Evolutionary conservation across 495 filamentous ascomycete genomes (phyloP), one percentile per base, ranked within the genome.

Genomic region (Podospora tetraspora): DNA sequence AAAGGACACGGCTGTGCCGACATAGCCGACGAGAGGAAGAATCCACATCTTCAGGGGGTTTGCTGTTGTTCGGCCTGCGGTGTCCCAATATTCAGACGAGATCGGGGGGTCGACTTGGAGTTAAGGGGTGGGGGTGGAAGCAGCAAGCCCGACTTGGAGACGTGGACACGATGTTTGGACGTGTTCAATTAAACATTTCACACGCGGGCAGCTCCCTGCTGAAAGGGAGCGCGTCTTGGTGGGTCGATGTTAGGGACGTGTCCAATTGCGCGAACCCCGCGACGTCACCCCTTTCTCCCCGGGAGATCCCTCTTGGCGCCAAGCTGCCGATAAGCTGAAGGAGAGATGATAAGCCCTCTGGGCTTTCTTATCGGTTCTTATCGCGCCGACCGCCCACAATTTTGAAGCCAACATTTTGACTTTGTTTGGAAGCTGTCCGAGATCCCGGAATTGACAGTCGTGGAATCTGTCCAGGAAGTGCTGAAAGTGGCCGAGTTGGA

Each of bases 21-120:
- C 76, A 73, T 97, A 97, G 69, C 95, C 96, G 69, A 97, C 81
- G 29, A 96, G 83, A 64, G 94, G 92, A 71, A 97, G 82, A 77
- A 97, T 91, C 91, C 91, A 96, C 94, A 97, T 97, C 57, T 72
- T 84, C 69, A n/a, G n/a, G n/a, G n/a, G n/a, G n/a, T n/a, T n/a
- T n/a, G n/a, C n/a, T n/a, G n/a, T n/a, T n/a, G n/a, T n/a, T n/a
- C n/a, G n/a, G n/a, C n/a, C n/a, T n/a, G n/a, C n/a, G n/a, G n/a
- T n/a, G n/a, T n/a, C 34, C 34, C 34, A 43, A 6, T 43, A 43
- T 16, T 37, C 13, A 5, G 34, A 6, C 12, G 13, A 16, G 34
- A 43, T 43, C 34, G 34, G 34, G 13, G 34, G 34, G 12, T 4
- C 12, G 25, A 25, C 2, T 5, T 16, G 13, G 19, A 4, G 34